Evolutionary conservation across 2,329 filamentous ascomycete species (phyloP).

Genomic region (Diaporthe ilicicola): DNA sequence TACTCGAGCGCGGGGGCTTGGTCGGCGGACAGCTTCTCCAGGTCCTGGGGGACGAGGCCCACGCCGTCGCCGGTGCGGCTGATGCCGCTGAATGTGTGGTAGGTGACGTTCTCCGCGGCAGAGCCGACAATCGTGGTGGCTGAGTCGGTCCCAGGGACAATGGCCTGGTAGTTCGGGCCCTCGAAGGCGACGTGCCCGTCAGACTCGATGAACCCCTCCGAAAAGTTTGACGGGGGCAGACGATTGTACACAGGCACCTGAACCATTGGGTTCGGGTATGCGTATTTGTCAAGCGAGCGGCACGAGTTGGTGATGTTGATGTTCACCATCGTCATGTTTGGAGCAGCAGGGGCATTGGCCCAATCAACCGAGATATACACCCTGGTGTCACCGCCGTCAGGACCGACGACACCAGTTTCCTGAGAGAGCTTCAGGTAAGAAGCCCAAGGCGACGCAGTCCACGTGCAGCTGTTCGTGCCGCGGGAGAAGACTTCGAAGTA

Average conservation of each 20-base stretch:
- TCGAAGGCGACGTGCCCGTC: constrained; percentile 66
- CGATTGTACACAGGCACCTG: constrained; percentile 64
- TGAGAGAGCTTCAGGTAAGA: constrained; percentile 62
- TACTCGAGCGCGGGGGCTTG: constrained; percentile 67
- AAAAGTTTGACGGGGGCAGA: constrained; percentile 59
- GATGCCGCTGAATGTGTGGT: constrained; percentile 61
- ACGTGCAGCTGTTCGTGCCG: constrained; percentile 61
- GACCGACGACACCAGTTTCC: constrained; percentile 57
- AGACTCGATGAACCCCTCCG: constrained; percentile 68
- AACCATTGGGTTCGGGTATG: constrained; percentile 52
- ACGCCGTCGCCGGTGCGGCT: constrained; percentile 68
- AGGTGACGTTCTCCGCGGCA: constrained; percentile 45
- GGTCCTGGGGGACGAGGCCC: constrained; percentile 61
- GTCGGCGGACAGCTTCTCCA: constrained; percentile 56
- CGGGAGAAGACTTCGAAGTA: constrained; percentile 73
- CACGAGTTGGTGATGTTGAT: constrained; percentile 62
- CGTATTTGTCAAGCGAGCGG: constrained; percentile 51
- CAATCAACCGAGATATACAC: constrained; percentile 66
- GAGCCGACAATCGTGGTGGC: constrained; percentile 32
- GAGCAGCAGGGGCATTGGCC: constrained; percentile 47
- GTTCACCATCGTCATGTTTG: constrained; percentile 54
- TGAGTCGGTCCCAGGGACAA: constrained; percentile 42
- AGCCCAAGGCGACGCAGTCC: constrained; percentile 56
- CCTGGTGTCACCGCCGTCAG: constrained; percentile 57
- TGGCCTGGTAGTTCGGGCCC: constrained; percentile 58